Conservation (phyloP, 228 moss, liverwort and hornwort genomes). For the Sphagnum magellanicum region DNA sequence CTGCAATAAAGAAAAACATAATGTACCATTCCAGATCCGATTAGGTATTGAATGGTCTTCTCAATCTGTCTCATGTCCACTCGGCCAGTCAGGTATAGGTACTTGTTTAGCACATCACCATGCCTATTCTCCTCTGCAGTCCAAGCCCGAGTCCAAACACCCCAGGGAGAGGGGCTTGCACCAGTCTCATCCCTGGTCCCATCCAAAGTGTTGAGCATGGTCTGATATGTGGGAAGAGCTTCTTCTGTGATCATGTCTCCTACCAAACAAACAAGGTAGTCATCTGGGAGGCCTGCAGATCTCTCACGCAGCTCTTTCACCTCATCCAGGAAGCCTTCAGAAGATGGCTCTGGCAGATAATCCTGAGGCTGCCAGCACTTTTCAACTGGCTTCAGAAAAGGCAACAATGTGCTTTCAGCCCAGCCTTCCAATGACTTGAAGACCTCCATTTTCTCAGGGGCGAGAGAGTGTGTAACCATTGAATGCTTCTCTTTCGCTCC, state of each 20-base stretch:
- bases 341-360: conserved; percentile 4
- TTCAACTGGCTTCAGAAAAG: conserved; percentile 2
- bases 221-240: conserved; percentile 6
- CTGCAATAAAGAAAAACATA: not conserved
- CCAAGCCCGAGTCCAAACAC: conserved; percentile 7
- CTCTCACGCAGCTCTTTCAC: conserved; percentile 5
- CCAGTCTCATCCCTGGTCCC: conserved; percentile 4
- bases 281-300: conserved; percentile 4
- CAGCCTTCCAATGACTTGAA: conserved; percentile 3
- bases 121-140: conserved; percentile 5
- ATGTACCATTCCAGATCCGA: conserved; percentile 6
- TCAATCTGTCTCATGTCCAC: conserved; percentile 7
- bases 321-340: conserved; percentile 3
- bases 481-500: conserved; percentile 1
- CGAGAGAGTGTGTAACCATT: conserved; percentile 1
- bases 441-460: conserved; percentile 7
- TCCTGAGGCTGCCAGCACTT: conserved; percentile 7
- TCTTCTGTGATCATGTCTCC: conserved; percentile 7
- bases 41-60: conserved; percentile 6
- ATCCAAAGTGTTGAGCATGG: conserved; percentile 6
- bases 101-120: conserved; percentile 4
- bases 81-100: conserved; percentile 6
- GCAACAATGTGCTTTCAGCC: conserved; percentile 1
- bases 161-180: conserved; percentile 6
- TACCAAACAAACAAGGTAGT: conserved; percentile 7